phyloP scores from a whole-genome alignment of 257 asterid genomes.

The Solanum sejunctum region DNA sequence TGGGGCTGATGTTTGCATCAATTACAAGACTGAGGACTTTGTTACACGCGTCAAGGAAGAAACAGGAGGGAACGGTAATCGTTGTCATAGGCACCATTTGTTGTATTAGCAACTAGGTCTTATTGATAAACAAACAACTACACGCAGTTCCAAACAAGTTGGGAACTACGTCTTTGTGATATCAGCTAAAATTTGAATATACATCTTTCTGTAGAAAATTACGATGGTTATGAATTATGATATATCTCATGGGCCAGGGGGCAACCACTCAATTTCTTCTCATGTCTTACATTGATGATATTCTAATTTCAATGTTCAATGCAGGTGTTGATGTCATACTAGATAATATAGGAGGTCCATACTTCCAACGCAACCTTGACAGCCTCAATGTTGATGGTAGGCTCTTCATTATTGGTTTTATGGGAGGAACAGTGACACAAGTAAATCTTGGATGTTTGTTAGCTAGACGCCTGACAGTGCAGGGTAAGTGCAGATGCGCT shows the following conservation, averaged over 20 bases:
- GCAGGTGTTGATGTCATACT: slow-evolving; percentile 91
- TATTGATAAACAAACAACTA: neutral
- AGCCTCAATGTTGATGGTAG: slow-evolving; percentile 70
- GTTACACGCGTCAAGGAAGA: slow-evolving; percentile 82
- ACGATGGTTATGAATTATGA: neutral
- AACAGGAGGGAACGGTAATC: slow-evolving; percentile 79
- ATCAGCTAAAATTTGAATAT: neutral
- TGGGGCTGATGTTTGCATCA: slow-evolving; percentile 95
- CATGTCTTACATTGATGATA: neutral
- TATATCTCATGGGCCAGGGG: neutral
- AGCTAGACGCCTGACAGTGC: slow-evolving; percentile 72
- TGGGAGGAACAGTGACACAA: slow-evolving; percentile 72
- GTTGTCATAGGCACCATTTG: neutral
- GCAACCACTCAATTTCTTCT: neutral
- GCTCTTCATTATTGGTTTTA: slow-evolving; percentile 85
- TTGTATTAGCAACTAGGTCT: neutral
- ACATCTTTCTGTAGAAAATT: neutral
- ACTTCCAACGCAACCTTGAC: slow-evolving; percentile 64
- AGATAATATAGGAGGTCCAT: slow-evolving; percentile 71
- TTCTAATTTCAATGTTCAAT: neutral
- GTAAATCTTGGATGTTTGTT: slow-evolving; percentile 55
- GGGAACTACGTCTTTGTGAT: neutral
- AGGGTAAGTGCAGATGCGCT: slow-evolving; percentile 30
- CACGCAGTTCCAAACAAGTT: neutral
- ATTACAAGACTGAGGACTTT: slow-evolving; percentile 88